Conservation (phyloP, 2,329 filamentous ascomycete species). For the Fusarium veterinarium region DNA sequence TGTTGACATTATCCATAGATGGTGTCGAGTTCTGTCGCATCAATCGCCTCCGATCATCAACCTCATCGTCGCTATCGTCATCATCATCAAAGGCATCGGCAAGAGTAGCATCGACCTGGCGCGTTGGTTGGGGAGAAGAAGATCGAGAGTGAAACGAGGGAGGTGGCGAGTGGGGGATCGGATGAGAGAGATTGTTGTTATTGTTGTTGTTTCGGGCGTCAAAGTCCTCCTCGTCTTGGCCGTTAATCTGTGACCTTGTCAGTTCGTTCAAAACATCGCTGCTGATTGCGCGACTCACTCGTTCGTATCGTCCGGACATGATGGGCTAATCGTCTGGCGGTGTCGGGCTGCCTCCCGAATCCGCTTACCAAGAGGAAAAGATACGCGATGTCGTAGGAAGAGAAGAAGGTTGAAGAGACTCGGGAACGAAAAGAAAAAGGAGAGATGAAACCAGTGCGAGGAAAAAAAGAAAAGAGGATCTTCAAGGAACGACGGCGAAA, state of each 20-base stretch:
- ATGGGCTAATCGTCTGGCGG: constrained; percentile 42
- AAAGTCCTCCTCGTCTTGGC: constrained; percentile 66
- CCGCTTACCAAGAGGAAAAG: constrained; percentile 20
- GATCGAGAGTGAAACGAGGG: constrained; percentile 91
- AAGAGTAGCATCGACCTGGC: constrained; percentile 78
- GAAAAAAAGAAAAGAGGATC: constrained; percentile 14
- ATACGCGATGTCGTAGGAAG: constrained; percentile 15
- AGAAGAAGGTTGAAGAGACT: background rate
- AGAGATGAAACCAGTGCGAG: constrained; percentile 17
- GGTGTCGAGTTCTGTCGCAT: constrained; percentile 73
- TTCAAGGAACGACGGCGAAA: constrained; percentile 39
- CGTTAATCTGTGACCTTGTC: constrained; percentile 61
- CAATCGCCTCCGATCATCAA: constrained; percentile 86
- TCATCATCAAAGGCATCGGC: constrained; percentile 92
- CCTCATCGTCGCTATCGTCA: constrained; percentile 76
- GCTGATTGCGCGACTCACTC: constrained; percentile 55
- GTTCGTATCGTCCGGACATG: constrained; percentile 69
- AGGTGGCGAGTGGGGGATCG: constrained; percentile 69
- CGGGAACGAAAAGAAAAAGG: constrained; percentile 10
- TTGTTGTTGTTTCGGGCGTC: constrained; percentile 45
- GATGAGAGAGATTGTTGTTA: constrained; percentile 44
- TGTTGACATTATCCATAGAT: constrained; percentile 35
- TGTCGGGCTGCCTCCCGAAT: constrained; percentile 43
- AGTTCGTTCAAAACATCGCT: background rate
- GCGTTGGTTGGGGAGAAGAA: constrained; percentile 64